These are phyloP conservation scores for Penicillium sp. DNA, from an alignment of 2,329 filamentous ascomycete genomes.

Conservation along the genomic window DNA sequence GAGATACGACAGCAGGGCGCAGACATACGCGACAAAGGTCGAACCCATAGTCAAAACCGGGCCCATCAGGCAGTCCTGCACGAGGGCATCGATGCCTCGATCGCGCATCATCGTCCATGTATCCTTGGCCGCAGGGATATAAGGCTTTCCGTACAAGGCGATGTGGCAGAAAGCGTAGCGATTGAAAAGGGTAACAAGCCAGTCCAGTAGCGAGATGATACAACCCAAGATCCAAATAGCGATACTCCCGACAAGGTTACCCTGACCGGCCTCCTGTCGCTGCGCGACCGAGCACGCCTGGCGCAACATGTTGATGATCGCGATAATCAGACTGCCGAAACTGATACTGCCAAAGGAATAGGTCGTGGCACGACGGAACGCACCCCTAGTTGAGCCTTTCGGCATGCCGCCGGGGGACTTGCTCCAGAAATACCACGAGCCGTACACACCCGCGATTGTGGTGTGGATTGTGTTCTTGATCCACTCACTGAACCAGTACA, in stretches of 20 bases:
- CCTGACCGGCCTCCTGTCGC: slow-evolving; percentile 61
- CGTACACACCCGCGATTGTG: slow-evolving; percentile 83
- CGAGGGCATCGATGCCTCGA: slow-evolving; percentile 82
- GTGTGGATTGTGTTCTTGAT: slow-evolving; percentile 92
- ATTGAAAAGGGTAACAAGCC: slow-evolving; percentile 86
- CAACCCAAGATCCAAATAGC: slow-evolving; percentile 75
- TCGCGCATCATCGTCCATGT: slow-evolving; percentile 91
- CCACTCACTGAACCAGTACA: slow-evolving; percentile 92
- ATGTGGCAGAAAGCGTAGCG: slow-evolving; percentile 92
- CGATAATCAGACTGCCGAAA: slow-evolving; percentile 79
- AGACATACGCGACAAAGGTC: slow-evolving; percentile 79
- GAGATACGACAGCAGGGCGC: slow-evolving; percentile 78
- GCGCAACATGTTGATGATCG: slow-evolving; percentile 79
- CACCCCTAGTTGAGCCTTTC: slow-evolving; percentile 75
- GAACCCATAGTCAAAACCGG: slow-evolving; percentile 73
- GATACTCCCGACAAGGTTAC: slow-evolving; percentile 66
- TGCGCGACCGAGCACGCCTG: slow-evolving; percentile 79
- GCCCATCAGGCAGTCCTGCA: slow-evolving; percentile 82
- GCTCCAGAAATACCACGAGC: slow-evolving; percentile 84
- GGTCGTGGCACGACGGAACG: slow-evolving; percentile 76
- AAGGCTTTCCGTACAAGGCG: slow-evolving; percentile 85
- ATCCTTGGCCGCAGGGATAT: slow-evolving; percentile 81
- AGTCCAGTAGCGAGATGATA: slow-evolving; percentile 73
- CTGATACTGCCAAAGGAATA: slow-evolving; percentile 92
- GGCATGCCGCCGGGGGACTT: slow-evolving; percentile 65